These are phyloP conservation scores for Aspergillus carbonarius DNA, from an alignment of 2,329 filamentous ascomycete species.

Conservation along the genomic window DNA sequence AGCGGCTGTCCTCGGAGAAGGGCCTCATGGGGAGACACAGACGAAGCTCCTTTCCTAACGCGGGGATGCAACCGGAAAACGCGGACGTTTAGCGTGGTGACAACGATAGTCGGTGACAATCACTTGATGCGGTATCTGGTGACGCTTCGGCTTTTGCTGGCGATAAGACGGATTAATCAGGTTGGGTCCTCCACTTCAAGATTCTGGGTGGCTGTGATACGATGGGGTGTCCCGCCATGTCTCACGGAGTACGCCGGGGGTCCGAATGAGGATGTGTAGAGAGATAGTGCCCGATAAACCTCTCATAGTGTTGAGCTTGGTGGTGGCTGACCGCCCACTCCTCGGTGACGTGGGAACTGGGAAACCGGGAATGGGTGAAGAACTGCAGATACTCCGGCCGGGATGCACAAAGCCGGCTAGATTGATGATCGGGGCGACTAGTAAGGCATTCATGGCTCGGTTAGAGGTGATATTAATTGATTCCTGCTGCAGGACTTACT, in stretches of 20 bases:
- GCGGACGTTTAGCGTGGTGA: not conserved
- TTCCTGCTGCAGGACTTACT: no score
- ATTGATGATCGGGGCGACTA: no score
- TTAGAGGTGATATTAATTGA: not conserved
- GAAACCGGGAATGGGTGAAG: no score
- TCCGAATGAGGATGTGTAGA: not conserved
- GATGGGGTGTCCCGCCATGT: not conserved
- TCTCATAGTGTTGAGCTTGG: not conserved
- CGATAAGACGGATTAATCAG: not conserved
- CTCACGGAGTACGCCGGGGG: slow-evolving; percentile 3
- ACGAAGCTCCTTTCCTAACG: not conserved
- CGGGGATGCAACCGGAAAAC: not conserved
- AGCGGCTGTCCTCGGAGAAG: not conserved
- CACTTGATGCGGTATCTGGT: not conserved
- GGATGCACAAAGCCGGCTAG: not conserved
- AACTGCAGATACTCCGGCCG: not conserved
- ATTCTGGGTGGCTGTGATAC: not conserved
- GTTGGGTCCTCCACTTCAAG: not conserved
- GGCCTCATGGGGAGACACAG: not conserved
- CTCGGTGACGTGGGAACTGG: no score
- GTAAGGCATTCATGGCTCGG: not conserved
- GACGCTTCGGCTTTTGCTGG: not conserved
- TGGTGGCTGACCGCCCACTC: no score
- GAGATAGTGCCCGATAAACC: not conserved
- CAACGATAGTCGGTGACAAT: not conserved